These are phyloP conservation scores for Melastoma candidum DNA, from an alignment of 441 rosid genomes.

Conservation along the genomic window DNA sequence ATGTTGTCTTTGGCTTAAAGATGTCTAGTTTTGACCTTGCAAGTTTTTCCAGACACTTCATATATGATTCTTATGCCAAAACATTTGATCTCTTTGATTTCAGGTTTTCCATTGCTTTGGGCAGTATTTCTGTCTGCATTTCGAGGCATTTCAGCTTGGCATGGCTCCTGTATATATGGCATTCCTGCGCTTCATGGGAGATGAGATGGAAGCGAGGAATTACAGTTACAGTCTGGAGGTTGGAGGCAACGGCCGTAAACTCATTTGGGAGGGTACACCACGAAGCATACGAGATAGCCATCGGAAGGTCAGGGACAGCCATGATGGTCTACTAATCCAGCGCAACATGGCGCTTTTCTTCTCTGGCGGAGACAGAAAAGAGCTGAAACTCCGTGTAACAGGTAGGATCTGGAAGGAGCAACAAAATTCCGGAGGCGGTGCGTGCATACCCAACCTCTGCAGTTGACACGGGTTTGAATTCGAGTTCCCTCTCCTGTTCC, in stretches of 20 bases:
- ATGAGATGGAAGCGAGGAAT: constrained; percentile 70
- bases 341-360: constrained; percentile 94
- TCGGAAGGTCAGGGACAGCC: constrained; percentile 88
- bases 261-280: constrained; percentile 85
- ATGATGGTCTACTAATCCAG: constrained; percentile 82
- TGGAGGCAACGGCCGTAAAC: constrained; percentile 88
- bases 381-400: constrained; percentile 79
- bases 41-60: too few relatives aligned
- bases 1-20: too few relatives aligned
- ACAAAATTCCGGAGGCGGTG: constrained; percentile 73
- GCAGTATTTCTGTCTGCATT: constrained; percentile 89
- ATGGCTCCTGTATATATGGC: constrained; percentile 97
- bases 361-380: constrained; percentile 95
- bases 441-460: constrained; percentile 81
- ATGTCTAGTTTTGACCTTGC: too few relatives aligned
- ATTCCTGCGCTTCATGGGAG: constrained; percentile 88
- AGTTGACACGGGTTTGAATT: constrained; percentile 17
- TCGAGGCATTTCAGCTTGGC: constrained; percentile 96
- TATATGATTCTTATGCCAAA: too few relatives aligned
- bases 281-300: constrained; percentile 85
- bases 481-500: too few relatives aligned
- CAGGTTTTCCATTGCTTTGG: constrained; percentile 94
- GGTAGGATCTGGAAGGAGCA: constrained; percentile 97
- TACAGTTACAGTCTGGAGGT: constrained; percentile 93
- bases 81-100: background rate